A percentile compares a stretch with the other conserved stretches of the same genome.
These are phyloP conservation scores for Sporisorium graminicola DNA, from an alignment of 1,284 basidiomycete genomes.

Conservation along the genomic window DNA sequence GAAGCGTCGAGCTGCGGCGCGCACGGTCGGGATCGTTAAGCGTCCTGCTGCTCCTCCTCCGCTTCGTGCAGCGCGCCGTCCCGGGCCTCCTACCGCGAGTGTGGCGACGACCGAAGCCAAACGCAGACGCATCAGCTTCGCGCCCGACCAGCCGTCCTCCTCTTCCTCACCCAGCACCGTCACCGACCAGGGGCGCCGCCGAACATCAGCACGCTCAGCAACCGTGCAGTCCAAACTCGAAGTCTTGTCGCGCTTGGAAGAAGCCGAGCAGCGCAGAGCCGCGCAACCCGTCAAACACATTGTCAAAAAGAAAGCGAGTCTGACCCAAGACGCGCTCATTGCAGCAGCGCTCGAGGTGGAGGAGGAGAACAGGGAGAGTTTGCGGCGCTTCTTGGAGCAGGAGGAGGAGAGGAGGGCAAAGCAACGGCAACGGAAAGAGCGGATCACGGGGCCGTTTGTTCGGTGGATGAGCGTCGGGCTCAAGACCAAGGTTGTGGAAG, in stretches of 20 bases:
- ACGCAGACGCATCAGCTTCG: slow-evolving; percentile 41
- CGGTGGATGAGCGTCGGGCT: slow-evolving; percentile 78
- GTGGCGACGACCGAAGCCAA: slow-evolving; percentile 10
- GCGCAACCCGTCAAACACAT: slow-evolving; percentile 21
- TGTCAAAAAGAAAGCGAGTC: slow-evolving; percentile 53
- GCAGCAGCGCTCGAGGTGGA: slow-evolving; percentile 84
- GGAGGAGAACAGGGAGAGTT: slow-evolving; percentile 83
- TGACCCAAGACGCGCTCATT: slow-evolving; percentile 84
- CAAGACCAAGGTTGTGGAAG: slow-evolving; percentile 32
- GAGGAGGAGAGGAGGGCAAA: slow-evolving; percentile 84
- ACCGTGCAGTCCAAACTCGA: slow-evolving; percentile 62
- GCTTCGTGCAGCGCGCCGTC: background rate
- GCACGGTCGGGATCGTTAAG: slow-evolving; percentile 22
- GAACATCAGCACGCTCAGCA: slow-evolving; percentile 41
- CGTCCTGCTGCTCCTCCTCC: slow-evolving; percentile 6
- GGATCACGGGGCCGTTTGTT: slow-evolving; percentile 79
- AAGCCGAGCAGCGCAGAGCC: slow-evolving; percentile 77
- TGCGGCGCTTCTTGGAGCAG: slow-evolving; percentile 79
- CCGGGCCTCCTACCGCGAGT: background rate
- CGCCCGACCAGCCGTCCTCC: slow-evolving; percentile 21
- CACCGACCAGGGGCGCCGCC: background rate
- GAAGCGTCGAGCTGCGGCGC: slow-evolving; percentile 26
- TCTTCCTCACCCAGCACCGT: slow-evolving; percentile 1
- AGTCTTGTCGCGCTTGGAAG: slow-evolving; percentile 71
- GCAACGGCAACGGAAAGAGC: slow-evolving; percentile 75